phyloP scores from a whole-genome alignment of 2,329 filamentous ascomycete species.

The Pseudovirgaria hyperparasitica region DNA sequence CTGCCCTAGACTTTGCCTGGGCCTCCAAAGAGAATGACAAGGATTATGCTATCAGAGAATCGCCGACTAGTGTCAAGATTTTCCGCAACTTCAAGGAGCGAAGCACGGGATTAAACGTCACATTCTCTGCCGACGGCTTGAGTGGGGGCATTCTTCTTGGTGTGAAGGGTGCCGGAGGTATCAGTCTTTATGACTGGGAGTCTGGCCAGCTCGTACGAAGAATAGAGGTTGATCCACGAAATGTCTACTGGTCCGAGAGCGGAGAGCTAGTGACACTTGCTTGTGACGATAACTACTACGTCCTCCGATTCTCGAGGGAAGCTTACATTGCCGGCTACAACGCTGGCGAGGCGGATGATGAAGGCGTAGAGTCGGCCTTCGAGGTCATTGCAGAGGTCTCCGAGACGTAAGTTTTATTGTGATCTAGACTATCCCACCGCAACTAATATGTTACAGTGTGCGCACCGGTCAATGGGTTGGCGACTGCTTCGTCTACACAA shows the following conservation, averaged over 20 bases:
- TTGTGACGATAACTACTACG: conserved; percentile 91
- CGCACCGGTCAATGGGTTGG: conserved; percentile 96
- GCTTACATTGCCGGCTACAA: conserved; percentile 76
- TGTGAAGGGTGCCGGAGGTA: conserved; percentile 86
- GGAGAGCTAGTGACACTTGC: conserved; percentile 87
- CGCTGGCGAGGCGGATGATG: conserved; percentile 68
- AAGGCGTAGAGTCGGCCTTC: conserved; percentile 91
- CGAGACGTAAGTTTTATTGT: conserved; percentile 50
- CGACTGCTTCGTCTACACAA: conserved; percentile 98
- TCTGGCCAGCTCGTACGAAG: conserved; percentile 77
- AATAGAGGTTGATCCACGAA: conserved; percentile 66
- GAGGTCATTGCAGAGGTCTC: conserved; percentile 93
- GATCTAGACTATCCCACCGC: conserved; percentile 4
- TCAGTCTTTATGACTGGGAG: conserved; percentile 95
- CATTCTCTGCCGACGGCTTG: conserved; percentile 87
- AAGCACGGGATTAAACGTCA: conserved; percentile 73
- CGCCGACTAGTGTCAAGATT: conserved; percentile 84
- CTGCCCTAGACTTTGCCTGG: conserved; percentile 93
- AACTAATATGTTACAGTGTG: conserved; percentile 42
- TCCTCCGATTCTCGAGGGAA: conserved; percentile 82
- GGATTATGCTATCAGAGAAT: conserved; percentile 95
- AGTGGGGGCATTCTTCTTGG: conserved; percentile 82
- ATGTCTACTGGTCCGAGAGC: conserved; percentile 92
- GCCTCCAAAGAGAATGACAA: conserved; percentile 95
- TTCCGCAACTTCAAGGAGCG: conserved; percentile 98